Evolutionary conservation across 2,329 filamentous ascomycete genomes (phyloP).

Genomic region (Hymenoscyphus occultus): DNA sequence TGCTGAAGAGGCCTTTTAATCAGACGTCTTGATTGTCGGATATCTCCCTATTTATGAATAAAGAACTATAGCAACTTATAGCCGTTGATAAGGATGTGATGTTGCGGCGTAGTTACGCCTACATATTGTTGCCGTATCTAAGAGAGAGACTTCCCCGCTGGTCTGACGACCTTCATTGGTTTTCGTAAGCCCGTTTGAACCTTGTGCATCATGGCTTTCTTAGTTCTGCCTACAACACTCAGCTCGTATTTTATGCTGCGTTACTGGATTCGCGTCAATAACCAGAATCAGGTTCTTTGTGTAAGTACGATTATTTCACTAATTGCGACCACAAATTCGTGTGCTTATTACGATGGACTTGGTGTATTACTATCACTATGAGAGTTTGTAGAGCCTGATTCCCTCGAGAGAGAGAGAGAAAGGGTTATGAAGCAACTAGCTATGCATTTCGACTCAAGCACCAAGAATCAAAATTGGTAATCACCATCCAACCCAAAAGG

Average conservation of each 20-base stretch:
- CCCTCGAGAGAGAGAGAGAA: not conserved
- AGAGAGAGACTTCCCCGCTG: not conserved
- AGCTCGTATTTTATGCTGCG: not conserved
- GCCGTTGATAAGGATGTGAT: not conserved
- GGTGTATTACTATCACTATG: not conserved
- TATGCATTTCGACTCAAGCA: not conserved
- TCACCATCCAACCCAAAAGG: not conserved
- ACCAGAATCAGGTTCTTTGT: too few relatives aligned
- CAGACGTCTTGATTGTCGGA: not conserved
- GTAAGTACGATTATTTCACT: too few relatives aligned
- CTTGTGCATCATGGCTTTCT: not conserved
- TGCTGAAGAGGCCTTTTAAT: not conserved
- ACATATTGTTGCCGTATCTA: not conserved
- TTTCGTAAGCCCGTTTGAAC: not conserved
- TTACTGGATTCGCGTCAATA: not conserved
- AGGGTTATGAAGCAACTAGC: not conserved
- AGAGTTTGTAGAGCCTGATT: not conserved
- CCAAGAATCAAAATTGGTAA: not conserved
- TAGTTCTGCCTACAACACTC: not conserved
- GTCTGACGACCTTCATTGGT: not conserved
- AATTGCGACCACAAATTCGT: too few relatives aligned
- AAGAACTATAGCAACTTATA: not conserved
- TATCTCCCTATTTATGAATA: not conserved
- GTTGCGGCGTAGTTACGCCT: not conserved
- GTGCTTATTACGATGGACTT: not conserved